Evolutionary conservation across 192 early-diverging fungal species (phyloP).

Genomic region (Backusella circina): DNA sequence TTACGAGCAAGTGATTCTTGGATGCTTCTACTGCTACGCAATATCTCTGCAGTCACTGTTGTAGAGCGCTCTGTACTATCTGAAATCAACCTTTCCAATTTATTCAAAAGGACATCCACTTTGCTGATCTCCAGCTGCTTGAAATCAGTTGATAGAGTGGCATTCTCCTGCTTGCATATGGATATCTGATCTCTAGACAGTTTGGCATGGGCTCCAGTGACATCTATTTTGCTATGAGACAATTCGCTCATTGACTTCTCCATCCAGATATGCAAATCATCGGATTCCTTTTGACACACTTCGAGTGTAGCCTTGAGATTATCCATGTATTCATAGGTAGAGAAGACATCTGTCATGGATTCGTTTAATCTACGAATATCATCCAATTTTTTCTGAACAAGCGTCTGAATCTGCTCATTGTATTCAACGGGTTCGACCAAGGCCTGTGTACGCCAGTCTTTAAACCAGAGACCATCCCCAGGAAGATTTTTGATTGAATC

Average conservation of each 20-base stretch:
- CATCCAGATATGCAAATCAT: conserved; percentile 1
- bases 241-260: neutral
- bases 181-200: neutral
- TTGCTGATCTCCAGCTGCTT: neutral
- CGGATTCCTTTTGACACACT: neutral
- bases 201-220: neutral
- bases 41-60: neutral
- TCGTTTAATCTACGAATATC: neutral
- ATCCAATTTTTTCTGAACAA: neutral
- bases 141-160: neutral
- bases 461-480: neutral
- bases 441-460: neutral
- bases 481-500: neutral
- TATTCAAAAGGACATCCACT: neutral
- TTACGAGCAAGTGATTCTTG: neutral
- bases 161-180: neutral
- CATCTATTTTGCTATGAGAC: neutral
- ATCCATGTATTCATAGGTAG: conserved; percentile 5
- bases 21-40: neutral
- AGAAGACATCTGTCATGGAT: neutral
- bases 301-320: neutral
- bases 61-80: neutral
- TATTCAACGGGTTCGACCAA: neutral
- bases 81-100: neutral
- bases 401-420: neutral